These are phyloP conservation scores for Stropharia rugosoannulata DNA, from an alignment of 768 basidiomycete species.

Conservation along the genomic window DNA sequence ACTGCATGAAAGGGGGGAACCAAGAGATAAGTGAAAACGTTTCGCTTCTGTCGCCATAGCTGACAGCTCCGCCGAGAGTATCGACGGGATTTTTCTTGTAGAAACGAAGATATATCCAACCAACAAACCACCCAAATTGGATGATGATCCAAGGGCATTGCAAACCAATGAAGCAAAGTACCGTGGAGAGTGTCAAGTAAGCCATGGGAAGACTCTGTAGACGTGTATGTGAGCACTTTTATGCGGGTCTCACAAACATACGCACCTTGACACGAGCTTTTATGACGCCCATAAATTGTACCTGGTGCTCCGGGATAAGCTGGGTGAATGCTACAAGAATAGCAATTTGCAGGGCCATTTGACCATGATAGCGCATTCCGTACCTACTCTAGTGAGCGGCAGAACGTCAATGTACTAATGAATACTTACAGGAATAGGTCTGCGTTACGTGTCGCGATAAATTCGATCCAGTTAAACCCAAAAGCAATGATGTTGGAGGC, in stretches of 20 bases:
- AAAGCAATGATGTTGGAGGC: constrained; percentile 88
- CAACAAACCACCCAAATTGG: constrained; percentile 98
- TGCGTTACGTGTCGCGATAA: constrained; percentile 61
- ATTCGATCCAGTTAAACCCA: constrained; percentile 88
- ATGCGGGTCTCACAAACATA: neutral
- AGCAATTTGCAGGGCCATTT: constrained; percentile 87
- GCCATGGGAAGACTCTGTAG: constrained; percentile 87
- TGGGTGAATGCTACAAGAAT: constrained; percentile 97
- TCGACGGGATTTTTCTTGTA: constrained; percentile 86
- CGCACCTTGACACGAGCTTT: constrained; percentile 88
- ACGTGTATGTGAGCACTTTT: neutral
- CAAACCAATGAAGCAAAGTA: constrained; percentile 79
- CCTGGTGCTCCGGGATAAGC: constrained; percentile 96
- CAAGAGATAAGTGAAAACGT: constrained; percentile 93
- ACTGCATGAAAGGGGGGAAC: constrained; percentile 98
- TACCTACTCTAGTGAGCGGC: constrained; percentile 47
- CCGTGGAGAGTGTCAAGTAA: constrained; percentile 86
- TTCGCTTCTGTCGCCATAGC: constrained; percentile 92
- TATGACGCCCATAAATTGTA: constrained; percentile 84
- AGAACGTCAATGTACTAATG: constrained; percentile 6
- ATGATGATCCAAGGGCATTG: constrained; percentile 92
- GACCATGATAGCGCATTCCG: constrained; percentile 88
- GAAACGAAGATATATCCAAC: constrained; percentile 95
- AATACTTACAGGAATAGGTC: constrained; percentile 75
- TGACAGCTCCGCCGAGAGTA: constrained; percentile 55